phyloP scores from a whole-genome alignment of 805 yeast genomes.

The Candida wancherniae region DNA sequence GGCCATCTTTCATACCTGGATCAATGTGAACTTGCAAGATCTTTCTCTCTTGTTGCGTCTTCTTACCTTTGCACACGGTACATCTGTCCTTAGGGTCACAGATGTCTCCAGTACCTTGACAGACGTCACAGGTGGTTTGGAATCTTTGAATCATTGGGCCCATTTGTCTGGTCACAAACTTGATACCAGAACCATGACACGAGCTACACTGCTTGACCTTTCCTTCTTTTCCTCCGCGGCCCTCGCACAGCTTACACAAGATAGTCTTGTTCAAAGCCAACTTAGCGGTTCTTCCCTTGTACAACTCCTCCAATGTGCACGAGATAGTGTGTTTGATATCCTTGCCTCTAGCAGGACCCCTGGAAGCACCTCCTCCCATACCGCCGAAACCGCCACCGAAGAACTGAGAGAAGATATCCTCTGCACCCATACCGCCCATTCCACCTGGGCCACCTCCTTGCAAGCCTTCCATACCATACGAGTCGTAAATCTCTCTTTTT shows the following conservation, averaged over 20 bases:
- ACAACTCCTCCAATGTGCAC: conserved; percentile 88
- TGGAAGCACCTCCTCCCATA: conserved; percentile 59
- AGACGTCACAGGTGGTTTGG: conserved; percentile 89
- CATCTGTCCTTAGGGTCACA: conserved; percentile 86
- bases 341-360: conserved; percentile 84
- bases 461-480: conserved; percentile 90
- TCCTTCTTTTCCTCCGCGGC: conserved; percentile 94
- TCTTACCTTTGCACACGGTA: conserved; percentile 82
- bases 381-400: conserved; percentile 62
- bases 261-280: conserved; percentile 91
- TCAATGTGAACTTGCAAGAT: conserved; percentile 90
- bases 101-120: conserved; percentile 90
- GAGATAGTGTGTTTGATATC: conserved; percentile 86
- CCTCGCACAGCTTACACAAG: conserved; percentile 83
- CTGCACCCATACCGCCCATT: conserved; percentile 56
- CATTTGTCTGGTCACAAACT: conserved; percentile 93
- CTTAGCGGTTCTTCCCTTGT: conserved; percentile 90
- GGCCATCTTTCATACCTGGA: conserved; percentile 96
- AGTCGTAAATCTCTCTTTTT: conserved; percentile 86
- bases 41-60: conserved; percentile 82
- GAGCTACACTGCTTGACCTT: conserved; percentile 78
- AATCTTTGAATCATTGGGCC: conserved; percentile 99
- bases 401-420: conserved; percentile 75
- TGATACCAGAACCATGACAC: conserved; percentile 91
- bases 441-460: conserved; percentile 46